Base-by-base conservation (phyloP, 1,139 yeast species). In the Protomyces inundatus region DNA sequence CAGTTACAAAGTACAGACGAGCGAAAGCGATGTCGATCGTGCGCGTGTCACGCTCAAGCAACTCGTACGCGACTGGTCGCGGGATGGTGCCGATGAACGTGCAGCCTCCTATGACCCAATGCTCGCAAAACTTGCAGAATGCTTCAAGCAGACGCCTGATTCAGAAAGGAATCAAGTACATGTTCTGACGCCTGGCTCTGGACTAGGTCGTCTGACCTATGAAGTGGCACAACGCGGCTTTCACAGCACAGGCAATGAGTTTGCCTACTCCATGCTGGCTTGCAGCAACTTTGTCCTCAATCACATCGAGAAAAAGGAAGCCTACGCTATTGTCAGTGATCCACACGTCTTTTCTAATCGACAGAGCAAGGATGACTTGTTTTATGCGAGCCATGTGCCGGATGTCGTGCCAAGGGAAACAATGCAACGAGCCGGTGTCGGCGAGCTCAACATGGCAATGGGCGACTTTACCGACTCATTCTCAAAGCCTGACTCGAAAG, bases 171-270 rank as follows among this genome's bases (percentile, higher is more conserved):
- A 64, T 46, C 62, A 76, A 12, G 70, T 82, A 1, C 78, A 79
- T 54, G 79, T 88, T 0, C 76, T 90, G 40, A 84, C 86, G 0
- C 96, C 97, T 0, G 97, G 97, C 0, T 84, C 90, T 67, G 97
- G 97, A 0, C 77, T 88, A 23, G 97, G 95, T 0, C 74, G 96
- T 63, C 73, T 89, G 66, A 87, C 89, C n/a, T 80, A 82, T 64
- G 96, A 90, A 59, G 75, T 88, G 61, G 89, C 88, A 0, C 42
- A 54, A 7, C 6, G 23, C 58, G 72, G 96, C 1, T 88, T 85
- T 72, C 75, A 80, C 74, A 83, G 87, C n/a, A 90, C 88, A 69
- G 97, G 96, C 0, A 90, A 89, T 73, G 97, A 90, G 72, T 82
- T 86, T 70, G 85, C 93, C 32, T 86, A 85, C 70, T 95, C 87